Evolutionary conservation across 768 basidiomycete genomes (phyloP).

Genomic region (Mycena amicta): DNA sequence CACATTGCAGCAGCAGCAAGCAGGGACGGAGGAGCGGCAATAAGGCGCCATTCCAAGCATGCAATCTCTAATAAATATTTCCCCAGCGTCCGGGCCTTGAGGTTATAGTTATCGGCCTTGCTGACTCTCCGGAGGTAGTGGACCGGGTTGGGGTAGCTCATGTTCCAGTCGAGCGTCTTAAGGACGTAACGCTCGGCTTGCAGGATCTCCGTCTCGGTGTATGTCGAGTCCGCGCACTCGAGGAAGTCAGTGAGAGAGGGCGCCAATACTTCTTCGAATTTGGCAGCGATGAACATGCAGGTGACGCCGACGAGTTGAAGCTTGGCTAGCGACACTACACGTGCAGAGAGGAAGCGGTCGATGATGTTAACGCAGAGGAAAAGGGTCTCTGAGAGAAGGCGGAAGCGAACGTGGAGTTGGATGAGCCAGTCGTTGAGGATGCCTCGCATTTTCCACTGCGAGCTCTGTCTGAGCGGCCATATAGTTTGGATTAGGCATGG

Average conservation of each 20-base stretch:
- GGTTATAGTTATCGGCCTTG: conserved; percentile 96
- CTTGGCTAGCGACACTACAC: conserved; percentile 85
- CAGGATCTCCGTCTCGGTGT: conserved; percentile 76
- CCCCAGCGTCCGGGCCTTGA: conserved; percentile 86
- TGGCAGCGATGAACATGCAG: conserved; percentile 90
- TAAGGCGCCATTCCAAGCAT: conserved; percentile 83
- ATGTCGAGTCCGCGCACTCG: conserved; percentile 80
- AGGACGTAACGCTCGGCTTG: conserved; percentile 87
- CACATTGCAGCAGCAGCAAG: conserved; percentile 90
- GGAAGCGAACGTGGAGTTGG: conserved; percentile 92
- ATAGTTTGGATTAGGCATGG: conserved; percentile 91
- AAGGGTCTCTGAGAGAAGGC: conserved; percentile 90
- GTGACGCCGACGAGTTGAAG: conserved; percentile 95
- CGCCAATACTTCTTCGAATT: conserved; percentile 94
- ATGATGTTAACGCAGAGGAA: conserved; percentile 95
- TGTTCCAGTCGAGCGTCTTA: conserved; percentile 90
- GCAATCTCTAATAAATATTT: conserved; percentile 95
- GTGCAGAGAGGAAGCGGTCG: conserved; percentile 76
- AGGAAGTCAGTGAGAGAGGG: conserved; percentile 91
- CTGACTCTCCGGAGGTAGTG: conserved; percentile 89
- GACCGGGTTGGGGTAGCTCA: conserved; percentile 92
- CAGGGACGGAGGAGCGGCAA: conserved; percentile 80
- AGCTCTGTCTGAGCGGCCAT: conserved; percentile 94
- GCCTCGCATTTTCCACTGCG: conserved; percentile 94
- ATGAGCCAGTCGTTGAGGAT: conserved; percentile 97